Percentiles rank a stretch among this genome's conserved stretches.
Conservation (phyloP, 345 rosid species). For the Moricandia moricandioides region DNA sequence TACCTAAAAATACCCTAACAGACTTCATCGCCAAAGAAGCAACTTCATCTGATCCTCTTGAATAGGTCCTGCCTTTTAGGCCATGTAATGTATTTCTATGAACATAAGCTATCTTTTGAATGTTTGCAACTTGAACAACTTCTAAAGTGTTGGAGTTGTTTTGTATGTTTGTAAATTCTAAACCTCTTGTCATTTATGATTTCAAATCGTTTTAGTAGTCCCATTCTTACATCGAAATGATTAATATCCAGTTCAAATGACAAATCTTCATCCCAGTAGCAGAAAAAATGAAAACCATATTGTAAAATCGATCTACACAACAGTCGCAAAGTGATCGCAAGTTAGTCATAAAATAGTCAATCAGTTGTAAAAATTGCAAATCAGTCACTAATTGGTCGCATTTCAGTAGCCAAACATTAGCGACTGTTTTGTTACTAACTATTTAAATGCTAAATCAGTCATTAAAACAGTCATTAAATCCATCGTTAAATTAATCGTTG, state of each 20-base stretch:
- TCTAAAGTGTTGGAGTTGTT: neutral
- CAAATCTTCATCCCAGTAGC: neutral
- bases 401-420: no score
- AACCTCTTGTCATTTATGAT: neutral
- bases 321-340: neutral
- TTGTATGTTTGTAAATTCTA: neutral
- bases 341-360: neutral
- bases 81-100: neutral
- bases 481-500: no score
- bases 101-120: neutral
- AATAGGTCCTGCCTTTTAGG: no score
- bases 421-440: no score
- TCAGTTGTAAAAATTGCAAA: no score
- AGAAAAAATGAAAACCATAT: neutral
- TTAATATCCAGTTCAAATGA: neutral
- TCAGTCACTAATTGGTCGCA: neutral
- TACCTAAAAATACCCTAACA: no score
- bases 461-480: no score
- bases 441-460: no score
- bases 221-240: neutral
- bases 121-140: neutral
- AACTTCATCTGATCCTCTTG: neutral
- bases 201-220: neutral
- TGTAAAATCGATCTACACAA: neutral
- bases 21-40: neutral